Evolutionary conservation across 495 filamentous ascomycete species (phyloP), one percentile per base, ranked within the genome.

Genomic region (Apodospora peruviana): DNA sequence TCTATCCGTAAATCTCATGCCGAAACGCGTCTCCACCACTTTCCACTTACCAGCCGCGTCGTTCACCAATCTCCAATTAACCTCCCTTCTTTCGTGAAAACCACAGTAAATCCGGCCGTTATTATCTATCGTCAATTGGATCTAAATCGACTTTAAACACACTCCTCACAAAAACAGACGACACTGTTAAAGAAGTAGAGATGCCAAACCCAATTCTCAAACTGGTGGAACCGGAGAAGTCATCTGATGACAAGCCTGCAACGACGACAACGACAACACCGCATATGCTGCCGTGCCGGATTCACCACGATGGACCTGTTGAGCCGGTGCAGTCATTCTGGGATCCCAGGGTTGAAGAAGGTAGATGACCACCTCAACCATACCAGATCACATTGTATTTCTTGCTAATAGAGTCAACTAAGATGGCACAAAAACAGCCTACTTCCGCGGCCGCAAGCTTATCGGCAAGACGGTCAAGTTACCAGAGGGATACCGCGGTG

Each of bases 371-470:
- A 40, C 4, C 20, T 11, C 5, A 5, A 16, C 14, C 18, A 14
- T 9, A 5, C 37, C 37, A 17, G 14, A 3, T 18, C 18, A 40
- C 7, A 32, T 32, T 32, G 7, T 32, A 14, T 14, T 7, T 32
- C 7, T 14, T 32, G 27, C n/a, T n/a, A 32, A 32, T 32, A 14
- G 27, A 32, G 27, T 14, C 7, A 7, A 32, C 7, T 41, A 45
- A 69, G 67, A 69, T 53, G 76, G 74, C 4, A 75, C 58, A 20
- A 73, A 71, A 16, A 83, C 79, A 2, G 73, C 84, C 18, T 86
- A 91, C 59, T 87, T 96, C 53, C 85, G 91, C 23, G 91, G 91
- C 25, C 81, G 91, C 35, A 93, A 85, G 57, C 72, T 97, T 16
- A 74, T 78, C 37, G 89, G 88, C 21, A 83, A 79, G 47, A 62